These are phyloP conservation scores for Boletus subcaerulescens DNA, from an alignment of 768 basidiomycete genomes.

Conservation along the genomic window DNA sequence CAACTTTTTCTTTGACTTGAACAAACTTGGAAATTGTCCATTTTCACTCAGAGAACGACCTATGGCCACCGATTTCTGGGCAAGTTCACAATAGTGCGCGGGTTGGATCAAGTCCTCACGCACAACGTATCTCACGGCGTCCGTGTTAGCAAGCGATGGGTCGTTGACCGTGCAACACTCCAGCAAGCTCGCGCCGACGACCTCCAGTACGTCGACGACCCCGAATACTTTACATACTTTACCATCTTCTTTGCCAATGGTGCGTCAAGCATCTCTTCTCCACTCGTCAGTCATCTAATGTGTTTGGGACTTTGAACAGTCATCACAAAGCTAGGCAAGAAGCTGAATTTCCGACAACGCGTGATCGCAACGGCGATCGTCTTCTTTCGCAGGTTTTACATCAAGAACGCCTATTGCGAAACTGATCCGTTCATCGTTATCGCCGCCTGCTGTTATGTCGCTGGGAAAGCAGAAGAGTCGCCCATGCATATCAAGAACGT, in stretches of 20 bases:
- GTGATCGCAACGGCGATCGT: conserved; percentile 93
- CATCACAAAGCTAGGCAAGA: conserved; percentile 84
- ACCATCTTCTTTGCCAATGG: conserved; percentile 88
- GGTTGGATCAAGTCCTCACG: conserved; percentile 8
- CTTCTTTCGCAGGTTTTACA: conserved; percentile 95
- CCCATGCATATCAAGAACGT: conserved; percentile 94
- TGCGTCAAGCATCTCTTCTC: conserved; percentile 28
- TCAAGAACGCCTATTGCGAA: conserved; percentile 93
- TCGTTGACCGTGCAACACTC: conserved; percentile 77
- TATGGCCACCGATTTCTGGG: conserved; percentile 93
- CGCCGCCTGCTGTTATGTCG: conserved; percentile 92
- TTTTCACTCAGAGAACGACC: neutral
- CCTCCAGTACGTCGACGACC: conserved; percentile 71
- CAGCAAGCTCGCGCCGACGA: conserved; percentile 75
- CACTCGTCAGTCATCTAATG: neutral
- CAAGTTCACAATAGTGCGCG: conserved; percentile 82
- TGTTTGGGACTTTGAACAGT: conserved; percentile 39
- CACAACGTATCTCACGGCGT: conserved; percentile 14
- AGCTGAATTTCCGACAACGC: conserved; percentile 78
- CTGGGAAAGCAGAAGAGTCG: conserved; percentile 95
- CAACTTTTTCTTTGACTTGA: neutral
- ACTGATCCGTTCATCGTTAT: conserved; percentile 94
- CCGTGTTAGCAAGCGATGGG: conserved; percentile 78
- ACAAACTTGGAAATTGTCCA: neutral
- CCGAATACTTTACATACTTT: conserved; percentile 76